Base-by-base conservation (phyloP, 2,329 filamentous ascomycete species). In the Fusarium sp. region DNA sequence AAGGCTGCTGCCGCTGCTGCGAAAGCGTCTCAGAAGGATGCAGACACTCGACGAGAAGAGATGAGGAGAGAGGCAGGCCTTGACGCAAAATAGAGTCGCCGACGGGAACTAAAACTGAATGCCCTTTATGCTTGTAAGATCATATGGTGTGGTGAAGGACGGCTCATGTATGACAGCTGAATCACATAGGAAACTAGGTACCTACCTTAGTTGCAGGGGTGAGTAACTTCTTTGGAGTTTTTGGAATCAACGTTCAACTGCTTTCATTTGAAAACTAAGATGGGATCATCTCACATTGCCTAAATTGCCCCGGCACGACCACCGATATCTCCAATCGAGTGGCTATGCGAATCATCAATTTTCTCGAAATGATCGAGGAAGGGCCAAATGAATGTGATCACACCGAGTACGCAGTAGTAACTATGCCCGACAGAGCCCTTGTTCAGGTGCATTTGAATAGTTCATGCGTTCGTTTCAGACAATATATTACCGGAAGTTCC, bases 51-150 rank as follows among this genome's bases (percentile, higher is more conserved):
- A 69, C 81, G 84, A 71, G 86, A 88, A 68, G 85, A 87, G 60
- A 84, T 88, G 85, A 84, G 86, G 70, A 84, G 80, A 73, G 85
- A 86, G 77, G 84, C 83, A 41, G 87, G 87, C 2, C 74, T 88
- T 44, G 78, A 79, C n/a, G 75, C 81, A 17, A 82, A 82, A 69
- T 82, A 68, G 77, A 35, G 9, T 20, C 30, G 17, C 12, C 15
- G 42, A 30, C 15, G 30, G 32, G 3, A 17, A 45, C 26, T 17
- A n/a, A n/a, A 35, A 32, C 44, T 58, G 51, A 50, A 66, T 69
- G 30, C 47, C 44, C 53, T 38, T 59, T 47, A 45, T 71, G 44
- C 56, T 63, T 78, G 77, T 77, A 78, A 66, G 72, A 78, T 59
- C 75, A 78, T 75, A 45, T 38, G 39, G 36, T n/a, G 60, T 53